Evolutionary conservation across 208 protist species (phyloP).

Genomic region (Trypanosomatidae sp.): DNA sequence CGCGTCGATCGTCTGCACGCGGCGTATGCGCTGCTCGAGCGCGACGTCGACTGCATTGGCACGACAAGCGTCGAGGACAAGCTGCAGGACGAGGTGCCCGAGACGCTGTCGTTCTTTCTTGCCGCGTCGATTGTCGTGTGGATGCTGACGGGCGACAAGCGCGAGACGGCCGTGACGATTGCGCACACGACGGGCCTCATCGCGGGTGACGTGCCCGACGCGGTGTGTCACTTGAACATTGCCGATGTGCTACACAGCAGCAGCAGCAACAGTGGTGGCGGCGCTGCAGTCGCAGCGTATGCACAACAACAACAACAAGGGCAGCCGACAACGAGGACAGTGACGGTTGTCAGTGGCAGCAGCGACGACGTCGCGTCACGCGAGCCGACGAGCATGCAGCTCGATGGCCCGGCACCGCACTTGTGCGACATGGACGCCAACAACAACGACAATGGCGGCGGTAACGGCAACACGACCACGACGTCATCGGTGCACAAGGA

Average conservation of each 20-base stretch:
- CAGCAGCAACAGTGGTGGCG: slow-evolving; percentile 13
- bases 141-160: slow-evolving; percentile 98
- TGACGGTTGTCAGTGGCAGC: slow-evolving; percentile 2
- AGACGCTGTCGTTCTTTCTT: slow-evolving; percentile 82
- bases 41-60: slow-evolving; percentile 79
- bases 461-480: too few species aligned
- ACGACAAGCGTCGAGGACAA: slow-evolving; percentile 94
- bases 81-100: slow-evolving; percentile 90
- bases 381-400: too few species aligned
- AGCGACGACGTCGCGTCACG: too few species aligned
- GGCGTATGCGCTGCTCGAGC: slow-evolving; percentile 67
- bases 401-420: too few species aligned
- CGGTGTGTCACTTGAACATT: slow-evolving; percentile 31
- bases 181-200: slow-evolving; percentile 52
- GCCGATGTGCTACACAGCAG: too few species aligned
- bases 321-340: neutral
- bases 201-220: slow-evolving; percentile 4
- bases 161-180: slow-evolving; percentile 96
- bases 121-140: slow-evolving; percentile 89
- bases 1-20: slow-evolving; percentile 36
- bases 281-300: slow-evolving; percentile 8
- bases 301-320: slow-evolving; percentile 6
- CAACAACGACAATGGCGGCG: too few species aligned
- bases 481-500: too few species aligned
- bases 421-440: too few species aligned